Evolutionary conservation across 495 filamentous ascomycete genomes (phyloP).

Genomic region (Schizothecium vesticola): DNA sequence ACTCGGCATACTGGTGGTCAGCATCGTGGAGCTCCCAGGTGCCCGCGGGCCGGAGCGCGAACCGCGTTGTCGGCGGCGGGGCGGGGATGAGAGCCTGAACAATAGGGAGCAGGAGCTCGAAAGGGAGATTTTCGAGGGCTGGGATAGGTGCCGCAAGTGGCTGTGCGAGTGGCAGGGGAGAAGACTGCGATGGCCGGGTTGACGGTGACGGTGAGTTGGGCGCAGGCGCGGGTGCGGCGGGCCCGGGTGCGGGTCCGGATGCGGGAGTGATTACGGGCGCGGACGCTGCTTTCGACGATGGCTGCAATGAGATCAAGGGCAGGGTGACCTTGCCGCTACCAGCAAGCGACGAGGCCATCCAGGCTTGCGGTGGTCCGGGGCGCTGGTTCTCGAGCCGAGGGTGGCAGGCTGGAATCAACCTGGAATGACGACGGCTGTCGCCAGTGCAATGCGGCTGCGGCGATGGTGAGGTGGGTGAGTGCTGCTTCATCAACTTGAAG

Average conservation of each 20-base stretch:
- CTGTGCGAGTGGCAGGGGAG: background rate
- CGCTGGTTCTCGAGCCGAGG: background rate
- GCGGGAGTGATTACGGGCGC: background rate
- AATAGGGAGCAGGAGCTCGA: slow-evolving; percentile 29
- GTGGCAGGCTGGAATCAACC: too few species aligned
- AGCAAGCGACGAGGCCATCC: slow-evolving; percentile 10
- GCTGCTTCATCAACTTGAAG: background rate
- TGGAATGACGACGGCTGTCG: background rate
- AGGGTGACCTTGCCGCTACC: slow-evolving; percentile 1
- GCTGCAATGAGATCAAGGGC: background rate
- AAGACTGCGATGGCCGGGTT: background rate
- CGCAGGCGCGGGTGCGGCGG: background rate
- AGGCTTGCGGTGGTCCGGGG: background rate
- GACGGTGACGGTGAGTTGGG: background rate
- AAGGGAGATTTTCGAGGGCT: slow-evolving; percentile 24
- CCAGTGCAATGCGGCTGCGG: background rate
- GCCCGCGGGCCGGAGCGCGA: slow-evolving; percentile 25
- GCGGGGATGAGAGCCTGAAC: slow-evolving; percentile 24
- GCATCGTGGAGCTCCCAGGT: slow-evolving; percentile 32
- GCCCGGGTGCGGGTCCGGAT: background rate
- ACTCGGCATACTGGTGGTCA: slow-evolving; percentile 25
- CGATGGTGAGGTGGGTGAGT: background rate
- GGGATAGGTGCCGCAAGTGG: background rate
- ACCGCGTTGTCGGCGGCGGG: slow-evolving; percentile 25
- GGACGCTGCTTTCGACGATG: background rate